Evolutionary conservation across 1,284 basidiomycete genomes (phyloP), one percentile per base, ranked within the genome.

Genomic region (Moesziomyces globuligerus): DNA sequence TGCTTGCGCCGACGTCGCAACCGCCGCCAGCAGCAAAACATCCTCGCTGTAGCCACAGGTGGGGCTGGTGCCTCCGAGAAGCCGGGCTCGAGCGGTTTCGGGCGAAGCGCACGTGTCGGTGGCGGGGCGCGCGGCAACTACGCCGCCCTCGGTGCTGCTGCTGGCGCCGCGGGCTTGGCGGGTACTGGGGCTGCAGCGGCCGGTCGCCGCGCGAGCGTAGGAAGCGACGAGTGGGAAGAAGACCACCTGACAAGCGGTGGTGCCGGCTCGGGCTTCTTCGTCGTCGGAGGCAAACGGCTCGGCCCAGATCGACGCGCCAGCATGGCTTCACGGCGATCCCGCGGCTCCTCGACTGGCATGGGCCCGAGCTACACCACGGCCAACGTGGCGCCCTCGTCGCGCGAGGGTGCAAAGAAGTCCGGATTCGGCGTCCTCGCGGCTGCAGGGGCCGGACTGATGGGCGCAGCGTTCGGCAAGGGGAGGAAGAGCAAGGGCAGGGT

Each of bases 161-260:
- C 50, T 3, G 68, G 29, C 7, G 55, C 39, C 3, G 51, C n/a
- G 24, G 44, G 40, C 23, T 32, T n/a, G 6, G 56, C 29, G 17
- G 72, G 52, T 23, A 67, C 41, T 13, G 66, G 40, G 3, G 72
- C 41, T 15, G 70, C 42, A 18, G 70, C 42, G 6, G 58, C 59
- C 11, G 43, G 41, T 4, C 41, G 66, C 9, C 41, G 54, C 4
- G 52, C 49, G 21, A 74, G 72, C 21, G 17, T 65, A 1, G 51
- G 44, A 32, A 74, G 57, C 46, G 74, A 76, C 34, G 70, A 75
- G 24, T 75, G 65, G 61, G 74, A 75, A 36, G 61, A 72, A 28
- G 74, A 75, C 32, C 59, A 69, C 25, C 61, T 76, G 1, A 62
- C 55, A 2, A 66, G 73, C 20, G 66, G 72, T 10, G 62, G 62